Percentiles rank a stretch among this genome's conserved stretches.
phyloP scores from a whole-genome alignment of 345 rosid species.

The Aquilaria yunnanensis region DNA sequence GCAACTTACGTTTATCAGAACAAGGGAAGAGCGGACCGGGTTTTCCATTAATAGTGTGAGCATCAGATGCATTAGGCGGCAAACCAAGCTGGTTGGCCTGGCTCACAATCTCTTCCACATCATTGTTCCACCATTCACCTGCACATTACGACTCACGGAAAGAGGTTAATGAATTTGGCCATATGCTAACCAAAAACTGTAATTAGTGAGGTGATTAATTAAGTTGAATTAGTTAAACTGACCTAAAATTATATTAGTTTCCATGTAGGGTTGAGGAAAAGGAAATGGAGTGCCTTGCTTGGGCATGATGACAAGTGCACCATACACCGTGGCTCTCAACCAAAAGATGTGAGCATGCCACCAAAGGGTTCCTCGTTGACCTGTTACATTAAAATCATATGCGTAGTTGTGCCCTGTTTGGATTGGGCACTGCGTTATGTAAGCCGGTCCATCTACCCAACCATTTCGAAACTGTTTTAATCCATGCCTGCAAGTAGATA shows the following conservation, averaged over 20 bases:
- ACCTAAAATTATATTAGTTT: conserved; percentile 51
- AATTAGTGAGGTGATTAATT: neutral
- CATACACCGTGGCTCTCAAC: conserved; percentile 66
- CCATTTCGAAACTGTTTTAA: conserved; percentile 65
- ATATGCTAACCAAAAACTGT: neutral
- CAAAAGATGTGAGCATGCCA: conserved; percentile 76
- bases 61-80: conserved; percentile 65
- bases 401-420: conserved; percentile 48
- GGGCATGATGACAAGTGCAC: conserved; percentile 62
- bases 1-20: conserved; percentile 29
- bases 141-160: neutral
- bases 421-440: conserved; percentile 76
- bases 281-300: conserved; percentile 62
- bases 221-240: neutral
- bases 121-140: conserved; percentile 82
- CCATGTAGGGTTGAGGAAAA: conserved; percentile 48
- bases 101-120: conserved; percentile 48
- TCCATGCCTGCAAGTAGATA: conserved; percentile 52
- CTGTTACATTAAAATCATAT: conserved; percentile 53
- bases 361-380: conserved; percentile 64
- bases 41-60: conserved; percentile 69
- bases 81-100: conserved; percentile 45
- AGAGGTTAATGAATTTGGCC: neutral
- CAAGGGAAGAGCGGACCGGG: conserved; percentile 51
- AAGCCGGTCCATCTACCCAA: conserved; percentile 87